Evolutionary conservation across 176 grass and related monocot genomes (phyloP), one percentile per base, ranked within the genome.

Genomic region (Carex pumila): DNA sequence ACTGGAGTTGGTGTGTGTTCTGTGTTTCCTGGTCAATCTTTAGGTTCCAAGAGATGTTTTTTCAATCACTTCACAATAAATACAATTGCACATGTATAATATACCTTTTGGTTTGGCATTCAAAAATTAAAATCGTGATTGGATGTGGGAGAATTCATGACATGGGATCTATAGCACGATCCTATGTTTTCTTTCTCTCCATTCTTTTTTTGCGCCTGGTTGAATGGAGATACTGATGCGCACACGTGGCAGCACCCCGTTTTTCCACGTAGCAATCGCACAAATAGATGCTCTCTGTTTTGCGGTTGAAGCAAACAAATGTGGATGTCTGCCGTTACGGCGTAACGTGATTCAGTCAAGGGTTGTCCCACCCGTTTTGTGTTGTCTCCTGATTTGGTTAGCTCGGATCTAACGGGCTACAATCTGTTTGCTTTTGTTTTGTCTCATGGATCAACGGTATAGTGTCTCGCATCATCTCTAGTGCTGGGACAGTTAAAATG

Each of bases 1-100:
- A 54, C 22, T 25, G 1, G 49, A 12, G 13, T 52, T 22, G 2
- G 22, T 29, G 49, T 29, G 49, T 75, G 45, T 75, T 54, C 9
- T 12, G 47, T 75, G 12, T 2, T 7, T 75, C 2, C 19, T 5
- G 12, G 71, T 30, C 71, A 75, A 30, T 31, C 12, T 55, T 75
- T 54, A 54, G 19, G 53, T 54, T 75, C 7, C 11, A 41, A 76
- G 49, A 55, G 5, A 56, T 22, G 73, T 77, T 77, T 56, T 70
- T 77, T 77, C 73, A 77, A 56, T 77, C 73, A 77, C 25, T 77
- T 77, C 73, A 77, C 14, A 77, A 56, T 77, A 77, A 77, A 57
- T 77, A 39, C 5, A 0, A 39, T 39, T 39, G 37, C 37, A 39
- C 37, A 0, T 39, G 0, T 39, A 39, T 39, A 39, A 5, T 22